Base-by-base conservation (phyloP, 352 stramenopile species). In the Lagenidium sp. region DNA sequence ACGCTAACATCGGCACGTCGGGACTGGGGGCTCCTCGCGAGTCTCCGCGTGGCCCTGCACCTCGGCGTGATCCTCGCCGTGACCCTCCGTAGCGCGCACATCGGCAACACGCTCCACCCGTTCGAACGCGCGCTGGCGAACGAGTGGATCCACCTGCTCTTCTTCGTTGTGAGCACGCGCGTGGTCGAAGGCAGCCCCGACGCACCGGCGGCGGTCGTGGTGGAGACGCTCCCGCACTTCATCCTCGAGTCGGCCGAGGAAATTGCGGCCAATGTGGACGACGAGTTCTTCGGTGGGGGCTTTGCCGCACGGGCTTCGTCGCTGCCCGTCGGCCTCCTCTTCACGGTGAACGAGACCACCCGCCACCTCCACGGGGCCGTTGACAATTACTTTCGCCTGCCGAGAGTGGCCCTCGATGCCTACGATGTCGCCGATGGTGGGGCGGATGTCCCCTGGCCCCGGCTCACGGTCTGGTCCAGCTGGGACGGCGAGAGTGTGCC, bases 81-180 rank as follows among this genome's bases (percentile, higher is more conserved):
- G 34, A 79, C 62, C 23, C 18, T 63, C 6, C 69, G 68, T 30
- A 83, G 68, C 42, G 50, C 55, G 23, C 53, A 69, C 42, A 41
- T 86, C n/a, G 58, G 64, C 26, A 36, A 39, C 16, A 51, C 63
- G 12, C 42, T 87, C 46, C 69, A 85, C 25, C 71, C 71, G 24
- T 85, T 74, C 51, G 50, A 82, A 42, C 71, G 71, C 24, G 52
- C 68, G 4, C 50, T 85, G 16, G 71, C 71, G 21, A 83, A 81
- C 57, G 60, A 83, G 35, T 87, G 71, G 71, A 59, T 80, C 53
- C 66, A 71, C 13, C 50, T 87, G 45, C 60, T 87, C 15, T 87
- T 85, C 52, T 87, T 75, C 59, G 71, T 87, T 19, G 68, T 84
- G 44, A 58, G 57, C 8, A 53, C 41, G 19, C 40, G 41, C 44